Base-by-base conservation (phyloP, 768 basidiomycete genomes). In the Tricholoma saponaceum region DNA sequence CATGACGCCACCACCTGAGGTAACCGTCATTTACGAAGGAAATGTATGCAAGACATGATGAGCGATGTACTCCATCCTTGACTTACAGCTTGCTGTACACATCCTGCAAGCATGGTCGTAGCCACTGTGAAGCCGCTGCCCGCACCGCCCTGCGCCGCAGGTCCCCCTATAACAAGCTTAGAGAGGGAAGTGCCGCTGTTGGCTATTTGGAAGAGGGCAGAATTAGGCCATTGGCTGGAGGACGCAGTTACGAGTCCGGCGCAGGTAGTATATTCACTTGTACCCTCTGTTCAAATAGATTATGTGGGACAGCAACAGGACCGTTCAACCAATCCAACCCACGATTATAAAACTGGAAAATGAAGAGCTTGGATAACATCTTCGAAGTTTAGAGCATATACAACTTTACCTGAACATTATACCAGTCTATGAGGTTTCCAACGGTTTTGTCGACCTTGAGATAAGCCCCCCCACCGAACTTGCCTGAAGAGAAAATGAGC, bases 91-190 rank as follows among this genome's bases (percentile, higher is more conserved):
- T 82, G 69, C 7, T 71, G 58, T 25, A 87, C 73, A 61, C 87
- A 88, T 0, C 66, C 61, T 0, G 80, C 76, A 13, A 89, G 73
- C n/a, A 75, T 76, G 1, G 72, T 57, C 0, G 83, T 70, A 39
- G 61, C 65, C 58, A 88, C n/a, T n/a, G n/a, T 81, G 69, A 77
- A 86, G 1, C 83, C 80, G 56, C 78, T 83, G 55, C 52, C 72
- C 1, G 83, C 82, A 39, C 79, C 77, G 2, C 62, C 57, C 0
- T 71, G 54, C 10, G 54, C 61, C 0, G 78, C 81, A 0, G 85
- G 85, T 69, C 87, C 87, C 8, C 85, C 85, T 62, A 89, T 84
- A 60, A 87, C 79, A 50, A 87, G 72, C 68, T 89, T 87, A 66
- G 78, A 61, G 25, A 80, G 62, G 2, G 72, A 58, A 10, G 86